Percentiles rank a stretch among this genome's conserved stretches.
Conservation (phyloP, 805 yeast species). For the Yarrowia bubula region DNA sequence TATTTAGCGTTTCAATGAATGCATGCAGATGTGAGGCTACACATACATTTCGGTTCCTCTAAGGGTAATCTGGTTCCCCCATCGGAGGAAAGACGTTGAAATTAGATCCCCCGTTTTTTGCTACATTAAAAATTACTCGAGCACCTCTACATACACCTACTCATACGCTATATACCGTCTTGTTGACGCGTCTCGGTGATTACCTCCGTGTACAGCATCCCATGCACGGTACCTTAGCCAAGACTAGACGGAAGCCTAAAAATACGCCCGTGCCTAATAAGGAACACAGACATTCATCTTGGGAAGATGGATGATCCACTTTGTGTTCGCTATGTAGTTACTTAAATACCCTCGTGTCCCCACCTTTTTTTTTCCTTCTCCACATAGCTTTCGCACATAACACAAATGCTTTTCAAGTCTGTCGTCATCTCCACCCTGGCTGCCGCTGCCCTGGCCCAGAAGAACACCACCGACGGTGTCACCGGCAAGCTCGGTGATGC, state of each 20-base stretch:
- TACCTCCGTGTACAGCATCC: not conserved
- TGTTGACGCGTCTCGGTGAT: too few relatives aligned
- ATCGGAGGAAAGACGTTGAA: not conserved
- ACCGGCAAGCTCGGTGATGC: slow-evolving; percentile 42
- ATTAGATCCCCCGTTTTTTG: not conserved
- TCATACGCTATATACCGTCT: not conserved
- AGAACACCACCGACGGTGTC: slow-evolving; percentile 27
- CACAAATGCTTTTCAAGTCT: slow-evolving; percentile 26
- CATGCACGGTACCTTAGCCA: slow-evolving; percentile 23
- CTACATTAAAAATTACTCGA: too few relatives aligned
- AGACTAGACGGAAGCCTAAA: not conserved
- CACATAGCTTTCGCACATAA: slow-evolving; percentile 1
- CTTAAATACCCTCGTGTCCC: slow-evolving; percentile 6
- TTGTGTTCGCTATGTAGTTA: slow-evolving; percentile 1
- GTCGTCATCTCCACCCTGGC: slow-evolving; percentile 21
- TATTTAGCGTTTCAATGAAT: not conserved
- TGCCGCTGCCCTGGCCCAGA: slow-evolving; percentile 26
- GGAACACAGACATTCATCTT: slow-evolving; percentile 1
- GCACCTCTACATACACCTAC: not conserved
- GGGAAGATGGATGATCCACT: slow-evolving; percentile 8
- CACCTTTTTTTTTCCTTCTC: not conserved
- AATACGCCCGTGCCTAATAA: slow-evolving; percentile 8
- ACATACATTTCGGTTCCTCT: not conserved
- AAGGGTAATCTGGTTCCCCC: not conserved
- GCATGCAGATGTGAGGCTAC: slow-evolving; percentile 14